These are phyloP conservation scores for Puccinia horiana DNA, from an alignment of 1,284 basidiomycete genomes.

Conservation along the genomic window DNA sequence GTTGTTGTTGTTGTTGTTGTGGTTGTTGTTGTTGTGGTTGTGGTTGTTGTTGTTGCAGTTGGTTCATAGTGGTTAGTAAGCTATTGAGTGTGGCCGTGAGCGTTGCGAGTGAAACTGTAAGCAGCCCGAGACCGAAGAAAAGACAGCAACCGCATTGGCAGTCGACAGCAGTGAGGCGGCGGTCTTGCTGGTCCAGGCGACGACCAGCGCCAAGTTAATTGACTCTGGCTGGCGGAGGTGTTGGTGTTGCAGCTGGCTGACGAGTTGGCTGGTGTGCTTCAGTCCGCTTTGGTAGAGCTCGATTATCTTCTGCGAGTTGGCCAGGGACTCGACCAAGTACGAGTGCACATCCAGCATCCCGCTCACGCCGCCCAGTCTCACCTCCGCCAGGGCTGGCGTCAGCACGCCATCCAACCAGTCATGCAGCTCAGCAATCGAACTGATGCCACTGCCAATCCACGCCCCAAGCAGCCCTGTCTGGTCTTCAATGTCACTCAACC, in stretches of 20 bases:
- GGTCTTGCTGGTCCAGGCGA: background rate
- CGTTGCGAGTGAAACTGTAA: background rate
- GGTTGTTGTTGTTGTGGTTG: background rate
- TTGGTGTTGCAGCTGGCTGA: background rate
- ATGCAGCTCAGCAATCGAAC: background rate
- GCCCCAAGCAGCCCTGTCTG: background rate
- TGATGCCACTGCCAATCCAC: background rate
- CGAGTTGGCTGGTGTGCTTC: background rate
- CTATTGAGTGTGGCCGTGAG: background rate
- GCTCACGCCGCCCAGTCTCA: background rate
- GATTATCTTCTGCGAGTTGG: background rate
- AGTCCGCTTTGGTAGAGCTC: background rate
- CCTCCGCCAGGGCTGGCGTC: constrained; percentile 20
- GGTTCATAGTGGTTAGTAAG: background rate
- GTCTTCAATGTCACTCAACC: background rate
- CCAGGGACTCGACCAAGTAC: constrained; percentile 6
- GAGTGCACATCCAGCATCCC: constrained; percentile 12
- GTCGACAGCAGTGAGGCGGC: background rate
- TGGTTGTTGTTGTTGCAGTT: background rate
- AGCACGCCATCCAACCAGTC: constrained; percentile 29
- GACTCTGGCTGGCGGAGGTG: background rate
- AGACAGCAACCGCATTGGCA: background rate
- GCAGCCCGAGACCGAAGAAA: background rate
- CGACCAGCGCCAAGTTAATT: background rate
- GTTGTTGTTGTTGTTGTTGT: too few relatives aligned